A percentile compares a stretch with the other conserved stretches of the same genome.
These are phyloP conservation scores for Sphaceloma murrayae DNA, from an alignment of 2,329 filamentous ascomycete genomes.

Conservation along the genomic window DNA sequence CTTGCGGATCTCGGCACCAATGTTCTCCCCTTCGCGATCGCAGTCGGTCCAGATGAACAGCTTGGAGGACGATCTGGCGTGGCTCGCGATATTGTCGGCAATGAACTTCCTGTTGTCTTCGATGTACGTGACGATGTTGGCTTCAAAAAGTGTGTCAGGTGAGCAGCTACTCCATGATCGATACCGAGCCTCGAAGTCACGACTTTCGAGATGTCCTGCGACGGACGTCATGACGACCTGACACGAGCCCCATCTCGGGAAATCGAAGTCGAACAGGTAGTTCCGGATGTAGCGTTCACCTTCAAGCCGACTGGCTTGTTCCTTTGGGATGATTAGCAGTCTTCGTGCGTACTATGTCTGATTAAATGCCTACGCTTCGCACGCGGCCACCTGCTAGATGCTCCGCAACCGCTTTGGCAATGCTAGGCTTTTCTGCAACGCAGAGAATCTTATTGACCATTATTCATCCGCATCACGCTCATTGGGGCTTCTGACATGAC, in stretches of 20 bases:
- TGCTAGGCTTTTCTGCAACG: conserved; percentile 83
- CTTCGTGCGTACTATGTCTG: too few species aligned
- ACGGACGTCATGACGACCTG: conserved; percentile 91
- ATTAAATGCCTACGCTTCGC: conserved; percentile 47
- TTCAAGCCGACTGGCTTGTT: background rate
- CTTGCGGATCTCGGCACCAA: conserved; percentile 79
- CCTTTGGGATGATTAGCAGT: too few species aligned
- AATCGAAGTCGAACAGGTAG: conserved; percentile 84
- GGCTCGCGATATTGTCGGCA: conserved; percentile 71
- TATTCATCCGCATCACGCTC: background rate
- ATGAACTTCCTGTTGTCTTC: conserved; percentile 67
- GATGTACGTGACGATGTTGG: conserved; percentile 60
- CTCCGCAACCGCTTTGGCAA: conserved; percentile 84
- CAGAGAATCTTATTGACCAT: conserved; percentile 54
- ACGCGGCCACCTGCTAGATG: conserved; percentile 73
- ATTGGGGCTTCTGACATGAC: too few species aligned
- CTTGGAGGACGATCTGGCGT: conserved; percentile 62
- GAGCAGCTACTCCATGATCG: conserved; percentile 74
- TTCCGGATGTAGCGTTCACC: conserved; percentile 76
- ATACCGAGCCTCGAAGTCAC: conserved; percentile 66
- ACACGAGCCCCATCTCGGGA: conserved; percentile 70
- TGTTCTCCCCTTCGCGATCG: conserved; percentile 94
- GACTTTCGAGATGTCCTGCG: conserved; percentile 71
- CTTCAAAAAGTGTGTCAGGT: conserved; percentile 70
- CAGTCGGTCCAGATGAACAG: conserved; percentile 99